Base-by-base conservation (phyloP, 2,329 filamentous ascomycete species). In the Aureobasidium leucospermi region DNA sequence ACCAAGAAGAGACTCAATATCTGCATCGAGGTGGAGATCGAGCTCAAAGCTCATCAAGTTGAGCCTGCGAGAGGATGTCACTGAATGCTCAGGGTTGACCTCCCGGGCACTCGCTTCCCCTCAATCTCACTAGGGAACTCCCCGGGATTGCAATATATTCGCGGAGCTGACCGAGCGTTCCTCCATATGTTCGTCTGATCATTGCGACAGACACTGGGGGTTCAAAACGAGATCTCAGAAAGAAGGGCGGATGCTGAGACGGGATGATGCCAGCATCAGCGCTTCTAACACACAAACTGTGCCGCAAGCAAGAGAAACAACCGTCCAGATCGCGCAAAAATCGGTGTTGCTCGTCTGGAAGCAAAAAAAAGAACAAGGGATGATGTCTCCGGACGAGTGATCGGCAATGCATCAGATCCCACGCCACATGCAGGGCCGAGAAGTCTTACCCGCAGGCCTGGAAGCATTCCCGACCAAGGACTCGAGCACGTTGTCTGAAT, bases 341-440 rank as follows among this genome's bases (percentile, higher is more conserved):
- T 41, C 19, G 23, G 47, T 6, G 43, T 23, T 15, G 55, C 28
- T 56, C 29, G 31, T 46, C 29, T 38, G 13, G 41, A 45, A n/a
- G 52, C 52, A 56, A 56, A 46, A 56, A 56, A 45, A 56, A 32
- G 23, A 46, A 31, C 45, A 32, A 39, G 55, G 29, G 51, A 55
- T 58, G 55, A 58, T 43, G 55, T 58, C 55, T 58, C 55, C 23
- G n/a, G 43, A 41, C 19, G 39, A 31, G 8, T 11, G 55, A 48
- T 47, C 43, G 31, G 38, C 42, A 9, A 6, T 32, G 32, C 32
- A 11, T n/a, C 52, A 46, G 31, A 38, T 32, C 32, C 43, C 43
- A 39, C 55, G 42, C 55, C 55, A 58, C 55, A 58, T 48, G 55
- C 55, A 58, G 55, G 52, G 52, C 52, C 49, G 49, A 53, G 49